A percentile compares a stretch with the other conserved stretches of the same genome.
phyloP scores from a whole-genome alignment of 495 filamentous ascomycete species.

The Hypomontagnella monticulosa region DNA sequence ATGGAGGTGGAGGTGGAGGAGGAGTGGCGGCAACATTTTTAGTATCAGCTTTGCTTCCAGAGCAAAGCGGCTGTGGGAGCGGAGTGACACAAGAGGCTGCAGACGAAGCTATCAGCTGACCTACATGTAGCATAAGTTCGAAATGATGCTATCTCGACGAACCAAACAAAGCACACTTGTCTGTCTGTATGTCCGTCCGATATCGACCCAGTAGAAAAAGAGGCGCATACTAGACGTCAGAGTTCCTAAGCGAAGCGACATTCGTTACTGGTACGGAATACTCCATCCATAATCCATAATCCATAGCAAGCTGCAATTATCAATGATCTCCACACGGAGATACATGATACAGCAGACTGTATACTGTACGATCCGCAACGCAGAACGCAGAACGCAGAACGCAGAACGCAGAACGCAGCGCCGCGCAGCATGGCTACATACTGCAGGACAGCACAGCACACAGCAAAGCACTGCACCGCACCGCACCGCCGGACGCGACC shows the following conservation, averaged over 20 bases:
- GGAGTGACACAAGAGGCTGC: constrained; percentile 42
- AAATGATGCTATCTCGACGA: constrained; percentile 28
- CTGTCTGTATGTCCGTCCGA: constrained; percentile 6
- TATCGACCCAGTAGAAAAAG: constrained; percentile 11
- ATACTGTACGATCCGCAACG: not conserved
- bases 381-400: no score
- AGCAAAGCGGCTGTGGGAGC: constrained; percentile 29
- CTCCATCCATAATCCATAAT: no score
- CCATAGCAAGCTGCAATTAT: not conserved
- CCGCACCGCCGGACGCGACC: constrained; percentile 21
- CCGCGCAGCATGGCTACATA: no score
- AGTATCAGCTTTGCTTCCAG: constrained; percentile 28
- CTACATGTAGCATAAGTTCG: constrained; percentile 16
- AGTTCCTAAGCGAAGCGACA: constrained; percentile 12
- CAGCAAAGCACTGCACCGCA: no score
- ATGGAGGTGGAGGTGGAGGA: constrained; percentile 34
- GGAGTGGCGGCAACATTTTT: constrained; percentile 14
- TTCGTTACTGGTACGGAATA: not conserved
- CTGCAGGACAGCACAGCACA: no score
- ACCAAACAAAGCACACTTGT: not conserved
- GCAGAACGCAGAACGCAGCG: no score
- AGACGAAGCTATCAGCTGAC: constrained; percentile 41
- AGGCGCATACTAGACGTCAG: constrained; percentile 41
- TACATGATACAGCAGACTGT: constrained; percentile 7
- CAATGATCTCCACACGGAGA: constrained; percentile 16